A percentile compares a stretch with the other conserved stretches of the same genome.
Evolutionary conservation across 1,284 basidiomycete genomes (phyloP).

Genomic region (Apiotrichum laibachii): DNA sequence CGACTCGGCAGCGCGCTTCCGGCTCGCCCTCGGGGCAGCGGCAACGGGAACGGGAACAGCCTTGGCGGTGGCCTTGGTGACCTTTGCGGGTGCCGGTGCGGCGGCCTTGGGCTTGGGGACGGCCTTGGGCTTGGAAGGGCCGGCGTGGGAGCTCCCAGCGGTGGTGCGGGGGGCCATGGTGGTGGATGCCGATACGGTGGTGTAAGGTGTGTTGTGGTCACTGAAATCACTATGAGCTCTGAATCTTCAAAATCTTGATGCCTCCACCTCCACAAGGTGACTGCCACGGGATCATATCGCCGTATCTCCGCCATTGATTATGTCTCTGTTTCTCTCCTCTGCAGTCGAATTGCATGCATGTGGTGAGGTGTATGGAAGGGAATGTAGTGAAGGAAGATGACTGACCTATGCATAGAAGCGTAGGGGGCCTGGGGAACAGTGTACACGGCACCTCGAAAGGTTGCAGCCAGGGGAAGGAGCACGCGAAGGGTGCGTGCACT

Average conservation of each 20-base stretch:
- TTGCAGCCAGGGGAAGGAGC: neutral
- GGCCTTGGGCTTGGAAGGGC: constrained; percentile 1
- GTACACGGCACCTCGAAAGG: too few relatives aligned
- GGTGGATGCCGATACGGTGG: neutral
- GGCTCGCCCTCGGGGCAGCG: neutral
- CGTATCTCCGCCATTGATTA: neutral
- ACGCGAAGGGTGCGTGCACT: neutral
- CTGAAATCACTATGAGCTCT: neutral
- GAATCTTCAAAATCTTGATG: constrained; percentile 17
- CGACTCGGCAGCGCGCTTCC: constrained; percentile 16
- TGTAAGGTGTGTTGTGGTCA: neutral
- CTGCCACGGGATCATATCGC: constrained; percentile 5
- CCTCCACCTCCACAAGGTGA: constrained; percentile 10
- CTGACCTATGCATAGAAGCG: too few relatives aligned
- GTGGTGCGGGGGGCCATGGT: constrained; percentile 18
- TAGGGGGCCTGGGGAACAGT: too few relatives aligned
- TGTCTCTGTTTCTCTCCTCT: neutral
- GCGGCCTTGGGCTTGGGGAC: neutral
- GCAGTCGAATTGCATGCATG: neutral
- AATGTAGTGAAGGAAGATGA: too few relatives aligned
- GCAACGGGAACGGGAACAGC: neutral
- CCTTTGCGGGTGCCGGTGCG: neutral
- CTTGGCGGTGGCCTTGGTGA: constrained; percentile 6
- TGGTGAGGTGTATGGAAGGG: neutral
- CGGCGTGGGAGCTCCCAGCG: constrained; percentile 9